A percentile compares a stretch with the other conserved stretches of the same genome.
Evolutionary conservation across 1,139 yeast genomes (phyloP).

Genomic region (Sugiyamaella grinbergsii): DNA sequence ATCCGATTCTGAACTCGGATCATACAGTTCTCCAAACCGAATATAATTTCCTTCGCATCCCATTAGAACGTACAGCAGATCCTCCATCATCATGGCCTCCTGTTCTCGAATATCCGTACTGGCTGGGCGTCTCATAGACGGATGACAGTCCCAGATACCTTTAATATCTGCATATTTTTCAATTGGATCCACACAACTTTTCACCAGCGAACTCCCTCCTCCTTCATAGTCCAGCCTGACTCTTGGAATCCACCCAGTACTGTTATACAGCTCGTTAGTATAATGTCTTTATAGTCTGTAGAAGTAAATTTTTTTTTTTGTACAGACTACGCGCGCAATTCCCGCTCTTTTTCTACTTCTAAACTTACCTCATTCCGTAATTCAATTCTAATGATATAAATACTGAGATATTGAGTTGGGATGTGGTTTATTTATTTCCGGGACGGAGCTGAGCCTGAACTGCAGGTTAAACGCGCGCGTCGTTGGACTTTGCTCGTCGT

Average conservation of each 20-base stretch:
- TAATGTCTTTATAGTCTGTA: no score
- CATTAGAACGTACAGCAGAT: slow-evolving; percentile 63
- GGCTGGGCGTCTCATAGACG: slow-evolving; percentile 23
- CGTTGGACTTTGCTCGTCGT: no score
- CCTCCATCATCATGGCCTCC: slow-evolving; percentile 72
- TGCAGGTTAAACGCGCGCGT: no score
- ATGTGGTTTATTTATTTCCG: no score
- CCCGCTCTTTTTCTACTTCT: no score
- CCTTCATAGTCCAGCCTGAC: slow-evolving; percentile 1
- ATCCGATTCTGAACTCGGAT: slow-evolving; percentile 45
- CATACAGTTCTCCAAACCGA: slow-evolving; percentile 63
- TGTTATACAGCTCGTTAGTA: no score
- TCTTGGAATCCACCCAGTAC: slow-evolving; percentile 6
- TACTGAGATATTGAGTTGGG: no score
- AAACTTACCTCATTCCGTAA: no score
- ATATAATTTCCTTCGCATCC: slow-evolving; percentile 84
- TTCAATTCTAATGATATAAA: no score
- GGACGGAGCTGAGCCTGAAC: no score
- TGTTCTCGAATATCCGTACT: slow-evolving; percentile 49
- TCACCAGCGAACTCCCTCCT: slow-evolving; percentile 5
- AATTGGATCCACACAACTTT: slow-evolving; percentile 27
- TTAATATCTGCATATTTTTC: slow-evolving; percentile 31
- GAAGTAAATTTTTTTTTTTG: no score
- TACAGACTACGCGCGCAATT: no score
- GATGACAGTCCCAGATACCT: slow-evolving; percentile 7